Evolutionary conservation across 495 filamentous ascomycete species (phyloP).

Genomic region (Aspergillus ostianus): DNA sequence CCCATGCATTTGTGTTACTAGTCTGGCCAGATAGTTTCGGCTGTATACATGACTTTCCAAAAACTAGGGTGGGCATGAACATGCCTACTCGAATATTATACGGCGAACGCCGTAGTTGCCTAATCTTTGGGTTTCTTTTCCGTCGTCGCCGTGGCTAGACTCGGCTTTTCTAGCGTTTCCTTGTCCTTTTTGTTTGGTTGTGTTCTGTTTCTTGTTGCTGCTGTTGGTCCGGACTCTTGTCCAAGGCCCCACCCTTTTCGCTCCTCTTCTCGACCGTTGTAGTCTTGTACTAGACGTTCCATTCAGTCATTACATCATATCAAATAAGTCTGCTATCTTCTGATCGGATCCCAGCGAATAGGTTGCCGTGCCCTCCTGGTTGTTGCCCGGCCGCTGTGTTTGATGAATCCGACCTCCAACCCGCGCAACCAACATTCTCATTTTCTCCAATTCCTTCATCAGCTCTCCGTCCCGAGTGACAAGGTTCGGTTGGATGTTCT

Average conservation of each 20-base stretch:
- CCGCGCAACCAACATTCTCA: slow-evolving; percentile 70
- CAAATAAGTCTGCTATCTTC: slow-evolving; percentile 37
- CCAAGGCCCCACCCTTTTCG: not conserved
- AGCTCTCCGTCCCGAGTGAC: slow-evolving; percentile 72
- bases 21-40: not conserved
- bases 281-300: not conserved
- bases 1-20: slow-evolving; percentile 16
- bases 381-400: slow-evolving; percentile 24
- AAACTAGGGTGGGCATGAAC: not conserved
- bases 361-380: slow-evolving; percentile 19
- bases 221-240: not conserved
- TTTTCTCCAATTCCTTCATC: slow-evolving; percentile 69
- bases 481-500: slow-evolving; percentile 73
- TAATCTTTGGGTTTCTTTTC: not conserved
- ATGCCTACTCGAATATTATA: not conserved
- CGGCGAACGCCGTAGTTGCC: not conserved
- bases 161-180: not conserved
- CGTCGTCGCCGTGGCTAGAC: not conserved
- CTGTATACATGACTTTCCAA: not conserved
- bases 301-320: slow-evolving; percentile 31
- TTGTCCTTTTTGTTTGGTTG: not conserved
- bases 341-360: slow-evolving; percentile 31
- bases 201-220: not conserved
- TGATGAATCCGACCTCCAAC: slow-evolving; percentile 60
- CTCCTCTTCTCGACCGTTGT: too few relatives aligned